phyloP scores from a whole-genome alignment of 441 rosid species.

The Viola pubescens region DNA sequence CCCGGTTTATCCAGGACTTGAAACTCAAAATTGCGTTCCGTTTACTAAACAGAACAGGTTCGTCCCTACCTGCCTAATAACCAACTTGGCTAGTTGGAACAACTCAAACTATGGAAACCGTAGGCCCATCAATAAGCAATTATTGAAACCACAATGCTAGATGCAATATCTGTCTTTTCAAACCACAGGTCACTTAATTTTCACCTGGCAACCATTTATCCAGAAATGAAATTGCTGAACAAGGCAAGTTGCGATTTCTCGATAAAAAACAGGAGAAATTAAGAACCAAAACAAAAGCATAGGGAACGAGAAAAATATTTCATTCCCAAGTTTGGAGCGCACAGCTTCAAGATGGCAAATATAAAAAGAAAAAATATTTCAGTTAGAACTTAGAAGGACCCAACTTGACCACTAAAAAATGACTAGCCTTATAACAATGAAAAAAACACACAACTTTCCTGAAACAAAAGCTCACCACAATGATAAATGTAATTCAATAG shows the following conservation, averaged over 20 bases:
- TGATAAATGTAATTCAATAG: conserved; percentile 11
- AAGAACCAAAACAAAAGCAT: not conserved
- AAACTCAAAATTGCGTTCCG: too few relatives aligned
- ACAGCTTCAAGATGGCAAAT: not conserved
- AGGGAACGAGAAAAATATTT: conserved; percentile 8
- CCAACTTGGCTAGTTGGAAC: too few relatives aligned
- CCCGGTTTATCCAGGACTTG: too few relatives aligned
- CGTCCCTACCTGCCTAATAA: too few relatives aligned
- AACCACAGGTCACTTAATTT: not conserved
- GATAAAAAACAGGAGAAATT: not conserved
- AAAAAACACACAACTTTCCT: conserved; percentile 4
- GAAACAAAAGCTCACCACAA: conserved; percentile 18
- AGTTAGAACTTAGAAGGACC: not conserved
- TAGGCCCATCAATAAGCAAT: too few relatives aligned
- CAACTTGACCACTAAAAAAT: conserved; percentile 9
- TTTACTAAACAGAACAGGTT: too few relatives aligned
- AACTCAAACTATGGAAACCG: too few relatives aligned
- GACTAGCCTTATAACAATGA: conserved; percentile 5
- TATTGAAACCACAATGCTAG: not conserved
- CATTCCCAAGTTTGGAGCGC: conserved; percentile 12
- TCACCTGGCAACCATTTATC: not conserved
- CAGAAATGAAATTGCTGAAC: not conserved
- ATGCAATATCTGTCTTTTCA: not conserved
- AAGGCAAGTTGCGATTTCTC: not conserved
- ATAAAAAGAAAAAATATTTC: not conserved